These are phyloP conservation scores for Talaromyces sp. DNA, from an alignment of 2,329 filamentous ascomycete genomes.

Conservation along the genomic window DNA sequence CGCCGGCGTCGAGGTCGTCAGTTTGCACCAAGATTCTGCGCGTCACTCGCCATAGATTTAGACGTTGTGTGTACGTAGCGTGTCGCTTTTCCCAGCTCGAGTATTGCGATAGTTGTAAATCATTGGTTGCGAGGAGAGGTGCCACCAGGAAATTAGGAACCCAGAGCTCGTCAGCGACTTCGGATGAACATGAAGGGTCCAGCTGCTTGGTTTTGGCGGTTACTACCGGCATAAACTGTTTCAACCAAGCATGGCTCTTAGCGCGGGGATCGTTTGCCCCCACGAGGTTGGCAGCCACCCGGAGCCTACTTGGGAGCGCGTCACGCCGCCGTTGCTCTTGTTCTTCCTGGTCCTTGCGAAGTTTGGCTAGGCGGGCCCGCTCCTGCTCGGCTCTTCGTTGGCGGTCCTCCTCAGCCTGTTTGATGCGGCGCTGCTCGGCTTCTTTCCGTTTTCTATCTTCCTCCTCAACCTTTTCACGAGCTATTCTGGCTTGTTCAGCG, in stretches of 20 bases:
- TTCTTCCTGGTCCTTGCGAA: constrained; percentile 41
- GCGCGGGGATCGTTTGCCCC: constrained; percentile 38
- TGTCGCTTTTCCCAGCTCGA: constrained; percentile 42
- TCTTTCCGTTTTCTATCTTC: constrained; percentile 39
- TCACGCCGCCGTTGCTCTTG: constrained; percentile 43
- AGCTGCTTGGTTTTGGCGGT: constrained; percentile 41
- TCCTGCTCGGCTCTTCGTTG: constrained; percentile 40
- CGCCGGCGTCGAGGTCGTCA: constrained; percentile 32
- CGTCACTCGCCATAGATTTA: constrained; percentile 45
- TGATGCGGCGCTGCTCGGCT: constrained; percentile 37
- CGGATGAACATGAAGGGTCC: constrained; percentile 31
- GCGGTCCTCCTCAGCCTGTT: constrained; percentile 44
- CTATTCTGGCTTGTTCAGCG: constrained; percentile 29
- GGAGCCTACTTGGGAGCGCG: constrained; percentile 41
- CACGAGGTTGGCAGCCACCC: constrained; percentile 40
- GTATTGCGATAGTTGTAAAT: constrained; percentile 45
- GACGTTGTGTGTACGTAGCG: constrained; percentile 38
- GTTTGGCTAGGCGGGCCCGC: constrained; percentile 36
- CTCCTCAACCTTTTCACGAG: constrained; percentile 39
- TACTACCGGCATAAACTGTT: constrained; percentile 42
- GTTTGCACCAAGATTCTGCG: constrained; percentile 41
- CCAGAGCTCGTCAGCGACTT: constrained; percentile 41
- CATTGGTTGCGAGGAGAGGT: constrained; percentile 44
- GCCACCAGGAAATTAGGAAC: constrained; percentile 47
- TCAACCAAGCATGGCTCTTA: constrained; percentile 39